phyloP scores from a whole-genome alignment of 306 rosid species.

The Rosa rugosa region DNA sequence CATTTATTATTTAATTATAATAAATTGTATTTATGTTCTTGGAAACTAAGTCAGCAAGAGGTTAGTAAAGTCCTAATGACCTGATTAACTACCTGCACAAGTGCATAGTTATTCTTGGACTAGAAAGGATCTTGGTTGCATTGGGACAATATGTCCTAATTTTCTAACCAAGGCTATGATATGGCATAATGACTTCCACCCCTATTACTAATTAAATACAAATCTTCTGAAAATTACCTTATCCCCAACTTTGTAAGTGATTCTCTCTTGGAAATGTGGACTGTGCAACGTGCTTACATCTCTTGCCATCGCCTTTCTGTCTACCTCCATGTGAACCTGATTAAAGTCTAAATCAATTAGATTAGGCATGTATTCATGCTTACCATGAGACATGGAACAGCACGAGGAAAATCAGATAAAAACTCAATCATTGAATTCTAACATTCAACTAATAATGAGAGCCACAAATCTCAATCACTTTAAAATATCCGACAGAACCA shows the following conservation, averaged over 20 bases:
- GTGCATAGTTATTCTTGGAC: neutral
- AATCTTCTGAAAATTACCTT: constrained; percentile 53
- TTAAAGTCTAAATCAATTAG: constrained; percentile 20
- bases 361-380: constrained; percentile 30
- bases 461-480: constrained; percentile 11
- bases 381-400: constrained; percentile 14
- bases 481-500: constrained; percentile 24
- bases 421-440: constrained; percentile 19
- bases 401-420: constrained; percentile 9
- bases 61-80: neutral
- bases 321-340: constrained; percentile 98
- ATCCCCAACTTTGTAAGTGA: constrained; percentile 78
- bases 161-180: no score
- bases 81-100: neutral
- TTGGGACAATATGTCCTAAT: neutral
- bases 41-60: neutral
- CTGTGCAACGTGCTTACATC: constrained; percentile 47
- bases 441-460: constrained; percentile 29
- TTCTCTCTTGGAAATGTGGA: constrained; percentile 59
- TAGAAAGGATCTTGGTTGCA: constrained; percentile 1
- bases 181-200: neutral
- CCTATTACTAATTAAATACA: constrained; percentile 1
- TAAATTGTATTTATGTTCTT: neutral
- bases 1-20: neutral
- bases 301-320: constrained; percentile 69